Base-by-base conservation (phyloP, 495 filamentous ascomycete species). In the Lophiotrema nucula region DNA sequence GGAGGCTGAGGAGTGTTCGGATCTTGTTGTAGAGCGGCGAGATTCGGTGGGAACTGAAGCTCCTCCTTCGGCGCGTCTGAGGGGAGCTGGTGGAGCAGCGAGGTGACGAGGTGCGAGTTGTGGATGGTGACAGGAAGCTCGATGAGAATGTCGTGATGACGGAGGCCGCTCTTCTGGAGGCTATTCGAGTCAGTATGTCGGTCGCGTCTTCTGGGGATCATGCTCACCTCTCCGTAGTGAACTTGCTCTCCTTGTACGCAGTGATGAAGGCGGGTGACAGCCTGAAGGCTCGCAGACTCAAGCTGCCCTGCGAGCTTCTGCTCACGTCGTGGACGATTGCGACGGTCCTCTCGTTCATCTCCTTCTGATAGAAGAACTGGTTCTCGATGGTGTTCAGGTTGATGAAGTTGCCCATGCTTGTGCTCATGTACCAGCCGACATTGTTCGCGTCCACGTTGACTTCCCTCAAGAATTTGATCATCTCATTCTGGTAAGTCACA, bases 391-490 rank as follows among this genome's bases (percentile, higher is more conserved):
- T 90, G 77, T 88, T 90, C 65, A 86, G 73, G 77, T 88, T 96
- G 76, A 97, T 82, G 57, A 97, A 98, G 79, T 97, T 97, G 69
- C 93, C 95, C 84, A 98, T 93, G 75, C 90, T 96, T 56, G 92
- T 90, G 74, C 91, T 97, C 51, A 90, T 96, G 75, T 98, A 98
- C 92, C 92, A 98, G 55, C 93, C 93, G 52, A 95, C 90, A 65
- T 90, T 96, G 77, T 97, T 95, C 59, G 93, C 93, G 72, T 98
- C 93, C 52, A 97, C 88, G 70, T 98, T 98, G 65, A 98, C 95
- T 73, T 97, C 95, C 69, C 91, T 84, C 33, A 98, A 79, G 73
- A 90, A 92, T 62, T 89, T 87, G 71, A 98, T 91, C 93, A 97
- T 97, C 75, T 98, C 95, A 57, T 85, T 88, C 76, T 96, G 92